Conservation (phyloP, 768 basidiomycete genomes). For the Psilocybe tampanensis region DNA sequence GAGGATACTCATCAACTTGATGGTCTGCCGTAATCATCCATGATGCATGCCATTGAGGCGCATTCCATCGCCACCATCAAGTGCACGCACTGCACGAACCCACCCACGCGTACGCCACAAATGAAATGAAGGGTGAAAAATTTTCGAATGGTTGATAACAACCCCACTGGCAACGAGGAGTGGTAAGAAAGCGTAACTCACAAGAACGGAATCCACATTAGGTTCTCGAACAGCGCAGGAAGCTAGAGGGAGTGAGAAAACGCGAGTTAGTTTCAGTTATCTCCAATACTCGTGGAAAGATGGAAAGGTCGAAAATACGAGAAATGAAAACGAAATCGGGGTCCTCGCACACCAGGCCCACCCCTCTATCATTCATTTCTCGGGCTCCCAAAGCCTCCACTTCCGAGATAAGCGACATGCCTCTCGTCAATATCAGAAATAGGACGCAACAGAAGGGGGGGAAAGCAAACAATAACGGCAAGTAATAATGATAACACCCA, state of each 20-base stretch:
- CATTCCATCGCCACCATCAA: neutral
- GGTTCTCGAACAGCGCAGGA: constrained; percentile 54
- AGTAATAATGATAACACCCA: constrained; percentile 26
- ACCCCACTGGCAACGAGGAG: neutral
- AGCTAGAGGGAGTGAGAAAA: constrained; percentile 29
- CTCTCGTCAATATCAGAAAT: no score
- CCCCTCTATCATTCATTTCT: neutral
- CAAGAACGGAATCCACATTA: constrained; percentile 79
- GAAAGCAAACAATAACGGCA: no score
- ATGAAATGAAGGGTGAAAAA: neutral
- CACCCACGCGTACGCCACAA: neutral
- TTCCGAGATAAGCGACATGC: no score
- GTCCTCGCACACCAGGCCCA: neutral
- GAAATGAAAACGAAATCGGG: constrained; percentile 10
- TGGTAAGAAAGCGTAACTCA: constrained; percentile 37
- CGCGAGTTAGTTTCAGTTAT: constrained; percentile 20
- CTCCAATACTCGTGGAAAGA: constrained; percentile 5
- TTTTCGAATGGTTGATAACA: neutral
- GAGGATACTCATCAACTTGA: no score
- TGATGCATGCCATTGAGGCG: no score
- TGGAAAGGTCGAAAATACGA: neutral
- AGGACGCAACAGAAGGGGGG: no score
- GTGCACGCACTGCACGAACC: neutral
- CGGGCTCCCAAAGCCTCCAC: no score
- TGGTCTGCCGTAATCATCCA: no score